These are phyloP conservation scores for Fagopyrum homotropicum DNA, from an alignment of 148 eudicot species.

Conservation along the genomic window DNA sequence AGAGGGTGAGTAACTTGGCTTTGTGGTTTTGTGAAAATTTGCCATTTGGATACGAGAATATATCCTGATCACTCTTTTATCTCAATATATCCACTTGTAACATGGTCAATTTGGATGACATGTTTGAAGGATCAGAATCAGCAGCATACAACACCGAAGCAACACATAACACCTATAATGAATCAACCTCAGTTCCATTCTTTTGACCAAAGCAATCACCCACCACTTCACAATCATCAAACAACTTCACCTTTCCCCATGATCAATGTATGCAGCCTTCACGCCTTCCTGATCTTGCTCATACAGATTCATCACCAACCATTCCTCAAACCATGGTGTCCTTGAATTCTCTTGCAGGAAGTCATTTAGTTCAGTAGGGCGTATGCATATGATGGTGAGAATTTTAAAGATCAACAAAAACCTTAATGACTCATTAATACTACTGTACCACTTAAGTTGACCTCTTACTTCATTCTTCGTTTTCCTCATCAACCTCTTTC, in stretches of 20 bases:
- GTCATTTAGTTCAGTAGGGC: constrained; percentile 40
- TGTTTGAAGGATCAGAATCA: constrained; percentile 39
- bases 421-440: no score
- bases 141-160: constrained; percentile 56
- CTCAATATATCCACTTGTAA: background rate
- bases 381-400: constrained; percentile 64
- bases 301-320: constrained; percentile 44
- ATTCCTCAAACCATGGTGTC: constrained; percentile 59
- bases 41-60: background rate
- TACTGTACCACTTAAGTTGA: no score
- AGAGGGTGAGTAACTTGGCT: no score
- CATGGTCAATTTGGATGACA: background rate
- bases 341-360: constrained; percentile 46
- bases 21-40: no score
- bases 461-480: no score
- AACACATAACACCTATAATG: constrained; percentile 45
- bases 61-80: background rate
- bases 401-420: background rate
- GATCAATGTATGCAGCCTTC: constrained; percentile 66
- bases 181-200: constrained; percentile 65
- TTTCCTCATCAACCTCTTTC: no score
- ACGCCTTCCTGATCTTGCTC: constrained; percentile 55
- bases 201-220: constrained; percentile 42
- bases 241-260: constrained; percentile 43
- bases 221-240: constrained; percentile 49